Evolutionary conservation across 2,329 filamentous ascomycete genomes (phyloP), one percentile per base, ranked within the genome.

Genomic region (Sarocladiaceae sp.): DNA sequence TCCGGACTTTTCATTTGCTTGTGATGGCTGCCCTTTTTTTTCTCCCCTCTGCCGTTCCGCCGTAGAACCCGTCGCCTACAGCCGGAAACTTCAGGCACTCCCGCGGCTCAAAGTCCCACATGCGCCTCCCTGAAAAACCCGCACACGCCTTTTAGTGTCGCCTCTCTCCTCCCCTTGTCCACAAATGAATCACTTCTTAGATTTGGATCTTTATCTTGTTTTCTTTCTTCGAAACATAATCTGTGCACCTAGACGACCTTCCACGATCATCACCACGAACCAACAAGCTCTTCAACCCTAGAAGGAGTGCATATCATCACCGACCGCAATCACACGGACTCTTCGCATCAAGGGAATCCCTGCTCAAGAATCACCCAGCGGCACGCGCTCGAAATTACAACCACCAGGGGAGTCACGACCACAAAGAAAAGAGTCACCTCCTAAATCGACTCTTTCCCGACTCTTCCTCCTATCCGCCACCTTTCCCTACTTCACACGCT

Each of bases 51-150:
- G 23, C 37, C 37, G 23, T 41, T 24, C 37, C 5, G 21, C 10
- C 12, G 4, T 23, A n/a, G n/a, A n/a, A n/a, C n/a, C n/a, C n/a
- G n/a, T n/a, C n/a, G n/a, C n/a, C n/a, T n/a, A n/a, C n/a, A n/a
- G n/a, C n/a, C n/a, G n/a, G n/a, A n/a, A n/a, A n/a, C n/a, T n/a
- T n/a, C n/a, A n/a, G n/a, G n/a, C n/a, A n/a, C n/a, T n/a, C n/a
- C n/a, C n/a, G n/a, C n/a, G n/a, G n/a, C n/a, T n/a, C n/a, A n/a
- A n/a, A n/a, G n/a, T n/a, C n/a, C n/a, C 26, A 13, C 26, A 19
- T 4, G 37, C 37, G 12, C 23, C 19, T 34, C 46, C 44, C 47
- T 45, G 47, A 48, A 48, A 47, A 47, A 40, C 42, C 43, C 43
- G 43, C 43, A 47, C 42, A 15, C 26, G 37, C 20, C 26, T 39